Conservation (phyloP, 306 rosid species). For the Ochetophila trinervis region DNA sequence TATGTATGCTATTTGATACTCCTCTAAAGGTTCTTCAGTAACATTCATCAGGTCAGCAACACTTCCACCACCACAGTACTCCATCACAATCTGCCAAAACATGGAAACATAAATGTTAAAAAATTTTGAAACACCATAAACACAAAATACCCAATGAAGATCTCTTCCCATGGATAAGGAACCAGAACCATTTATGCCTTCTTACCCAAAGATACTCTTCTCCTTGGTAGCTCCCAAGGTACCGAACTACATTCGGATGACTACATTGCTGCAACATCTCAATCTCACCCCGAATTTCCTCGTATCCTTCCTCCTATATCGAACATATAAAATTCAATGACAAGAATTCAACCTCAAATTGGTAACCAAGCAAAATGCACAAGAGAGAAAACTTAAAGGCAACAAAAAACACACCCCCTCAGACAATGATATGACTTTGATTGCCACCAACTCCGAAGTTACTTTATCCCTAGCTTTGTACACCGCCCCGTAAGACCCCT, state of each 20-base stretch:
- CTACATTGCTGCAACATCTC: slow-evolving; percentile 98
- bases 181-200: neutral
- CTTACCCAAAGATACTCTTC: slow-evolving; percentile 99
- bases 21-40: slow-evolving; percentile 86
- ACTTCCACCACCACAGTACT: slow-evolving; percentile 99
- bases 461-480: slow-evolving; percentile 90
- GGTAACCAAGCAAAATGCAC: slow-evolving; percentile 3
- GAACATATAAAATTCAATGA: slow-evolving; percentile 19
- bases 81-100: slow-evolving; percentile 96
- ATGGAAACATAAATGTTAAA: slow-evolving; percentile 33
- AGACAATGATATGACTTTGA: slow-evolving; percentile 83
- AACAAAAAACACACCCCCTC: slow-evolving; percentile 68
- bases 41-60: slow-evolving; percentile 88
- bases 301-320: slow-evolving; percentile 97
- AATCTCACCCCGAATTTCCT: slow-evolving; percentile 96
- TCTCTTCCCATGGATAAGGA: slow-evolving; percentile 2
- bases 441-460: slow-evolving; percentile 93
- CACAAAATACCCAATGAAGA: slow-evolving; percentile 3
- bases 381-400: neutral
- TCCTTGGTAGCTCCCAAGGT: slow-evolving; percentile 98
- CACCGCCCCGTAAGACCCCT: slow-evolving; percentile 96
- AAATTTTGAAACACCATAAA: slow-evolving; percentile 18
- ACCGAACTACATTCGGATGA: slow-evolving; percentile 97
- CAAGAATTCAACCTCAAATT: slow-evolving; percentile 17
- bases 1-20: slow-evolving; percentile 87